Conservation (phyloP, 2,329 filamentous ascomycete species). For the Simplicillium sp. region DNA sequence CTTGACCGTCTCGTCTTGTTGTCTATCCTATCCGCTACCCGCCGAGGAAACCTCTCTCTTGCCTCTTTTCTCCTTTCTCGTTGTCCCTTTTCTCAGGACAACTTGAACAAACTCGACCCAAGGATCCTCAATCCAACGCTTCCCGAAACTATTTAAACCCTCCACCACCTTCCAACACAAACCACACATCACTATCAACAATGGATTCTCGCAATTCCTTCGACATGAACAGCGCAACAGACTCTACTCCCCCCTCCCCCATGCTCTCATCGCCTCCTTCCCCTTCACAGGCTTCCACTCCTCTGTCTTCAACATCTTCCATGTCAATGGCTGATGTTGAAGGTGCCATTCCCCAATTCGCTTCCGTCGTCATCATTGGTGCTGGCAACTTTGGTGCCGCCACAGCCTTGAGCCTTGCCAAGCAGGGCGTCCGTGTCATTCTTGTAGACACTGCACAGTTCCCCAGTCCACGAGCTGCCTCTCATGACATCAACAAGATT, state of each 20-base stretch:
- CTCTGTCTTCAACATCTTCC: conserved; percentile 3
- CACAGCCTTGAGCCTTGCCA: conserved; percentile 26
- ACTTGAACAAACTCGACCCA: too few relatives aligned
- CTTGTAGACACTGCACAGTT: conserved; percentile 25
- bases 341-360: conserved; percentile 4
- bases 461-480: conserved; percentile 30
- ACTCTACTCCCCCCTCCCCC: background rate
- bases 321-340: conserved; percentile 4
- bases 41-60: background rate
- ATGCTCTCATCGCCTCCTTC: background rate
- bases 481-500: conserved; percentile 37
- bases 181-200: background rate
- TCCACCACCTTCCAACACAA: background rate
- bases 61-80: background rate
- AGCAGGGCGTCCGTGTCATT: conserved; percentile 18
- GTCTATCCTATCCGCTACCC: background rate
- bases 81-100: background rate
- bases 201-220: conserved; percentile 3
- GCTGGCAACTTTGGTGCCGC: conserved; percentile 34
- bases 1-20: background rate
- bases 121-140: too few relatives aligned
- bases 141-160: background rate
- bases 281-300: conserved; percentile 3
- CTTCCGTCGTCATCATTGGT: conserved; percentile 27
- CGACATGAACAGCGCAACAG: background rate